phyloP scores from a whole-genome alignment of 805 yeast species.

The Starmerella floris region DNA sequence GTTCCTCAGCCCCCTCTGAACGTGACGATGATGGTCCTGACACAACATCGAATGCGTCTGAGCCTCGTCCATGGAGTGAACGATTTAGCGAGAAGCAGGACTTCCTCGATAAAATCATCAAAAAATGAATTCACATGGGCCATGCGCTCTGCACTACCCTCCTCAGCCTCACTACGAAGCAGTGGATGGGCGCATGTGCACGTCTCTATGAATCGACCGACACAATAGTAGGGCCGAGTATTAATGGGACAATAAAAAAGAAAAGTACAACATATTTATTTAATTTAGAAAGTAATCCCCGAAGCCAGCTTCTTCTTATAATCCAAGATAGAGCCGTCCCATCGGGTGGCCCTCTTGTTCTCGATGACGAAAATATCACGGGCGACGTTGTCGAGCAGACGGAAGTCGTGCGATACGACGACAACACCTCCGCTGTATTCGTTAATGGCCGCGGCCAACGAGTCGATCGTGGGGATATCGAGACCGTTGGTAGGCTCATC shows the following conservation, averaged over 20 bases:
- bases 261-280: too few species aligned
- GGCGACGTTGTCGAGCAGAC: constrained; percentile 92
- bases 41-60: not conserved
- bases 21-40: too few species aligned
- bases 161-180: too few species aligned
- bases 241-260: too few species aligned
- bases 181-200: too few species aligned
- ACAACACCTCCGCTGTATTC: constrained; percentile 96
- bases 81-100: not conserved
- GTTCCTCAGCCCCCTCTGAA: too few species aligned
- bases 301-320: constrained; percentile 92
- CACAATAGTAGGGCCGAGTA: too few species aligned
- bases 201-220: too few species aligned
- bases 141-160: too few species aligned
- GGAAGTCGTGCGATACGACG: constrained; percentile 97
- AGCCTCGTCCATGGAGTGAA: not conserved
- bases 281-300: constrained; percentile 36
- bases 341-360: constrained; percentile 86
- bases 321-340: constrained; percentile 84
- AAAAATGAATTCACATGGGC: too few species aligned
- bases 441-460: constrained; percentile 90
- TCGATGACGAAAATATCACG: constrained; percentile 95
- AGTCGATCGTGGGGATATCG: constrained; percentile 96
- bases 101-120: constrained; percentile 10
- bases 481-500: constrained; percentile 99